These are phyloP conservation scores for Pyricularia sp. DNA, from an alignment of 2,329 filamentous ascomycete genomes.

Conservation along the genomic window DNA sequence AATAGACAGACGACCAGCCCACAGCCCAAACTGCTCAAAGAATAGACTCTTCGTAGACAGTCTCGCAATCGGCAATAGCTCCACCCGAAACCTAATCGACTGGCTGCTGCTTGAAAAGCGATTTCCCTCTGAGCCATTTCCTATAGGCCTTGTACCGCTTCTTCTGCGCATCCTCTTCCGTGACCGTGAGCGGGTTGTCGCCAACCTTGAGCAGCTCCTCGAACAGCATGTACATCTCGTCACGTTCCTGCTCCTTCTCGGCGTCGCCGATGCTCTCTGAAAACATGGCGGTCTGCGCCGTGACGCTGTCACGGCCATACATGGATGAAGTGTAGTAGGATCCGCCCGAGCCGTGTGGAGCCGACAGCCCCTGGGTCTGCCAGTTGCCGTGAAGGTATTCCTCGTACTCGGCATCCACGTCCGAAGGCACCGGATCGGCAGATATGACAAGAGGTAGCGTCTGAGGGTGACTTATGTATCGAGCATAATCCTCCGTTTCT, in stretches of 20 bases:
- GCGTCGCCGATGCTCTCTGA: not conserved
- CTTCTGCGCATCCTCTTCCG: constrained; percentile 76
- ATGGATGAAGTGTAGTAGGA: not conserved
- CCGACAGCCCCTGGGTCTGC: constrained; percentile 47
- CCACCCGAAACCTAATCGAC: constrained; percentile 33
- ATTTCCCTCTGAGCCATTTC: constrained; percentile 92
- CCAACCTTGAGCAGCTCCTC: constrained; percentile 65
- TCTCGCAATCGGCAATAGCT: not conserved
- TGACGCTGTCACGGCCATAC: constrained; percentile 19
- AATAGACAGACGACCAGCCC: not conserved
- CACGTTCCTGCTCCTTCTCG: constrained; percentile 35
- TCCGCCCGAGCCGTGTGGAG: not conserved
- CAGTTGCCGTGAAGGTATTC: constrained; percentile 69
- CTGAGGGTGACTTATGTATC: constrained; percentile 83
- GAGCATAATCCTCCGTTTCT: constrained; percentile 78
- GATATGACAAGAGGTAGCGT: constrained; percentile 77
- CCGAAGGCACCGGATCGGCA: constrained; percentile 43
- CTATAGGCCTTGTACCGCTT: constrained; percentile 95
- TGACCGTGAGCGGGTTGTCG: constrained; percentile 80
- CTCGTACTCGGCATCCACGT: constrained; percentile 51
- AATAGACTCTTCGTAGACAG: not conserved
- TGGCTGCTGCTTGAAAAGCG: constrained; percentile 85
- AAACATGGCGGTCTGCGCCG: not conserved
- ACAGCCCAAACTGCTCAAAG: not conserved
- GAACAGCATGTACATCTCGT: constrained; percentile 60